These are phyloP conservation scores for Orbilia brochopaga DNA, from an alignment of 2,329 filamentous ascomycete genomes.

Conservation along the genomic window DNA sequence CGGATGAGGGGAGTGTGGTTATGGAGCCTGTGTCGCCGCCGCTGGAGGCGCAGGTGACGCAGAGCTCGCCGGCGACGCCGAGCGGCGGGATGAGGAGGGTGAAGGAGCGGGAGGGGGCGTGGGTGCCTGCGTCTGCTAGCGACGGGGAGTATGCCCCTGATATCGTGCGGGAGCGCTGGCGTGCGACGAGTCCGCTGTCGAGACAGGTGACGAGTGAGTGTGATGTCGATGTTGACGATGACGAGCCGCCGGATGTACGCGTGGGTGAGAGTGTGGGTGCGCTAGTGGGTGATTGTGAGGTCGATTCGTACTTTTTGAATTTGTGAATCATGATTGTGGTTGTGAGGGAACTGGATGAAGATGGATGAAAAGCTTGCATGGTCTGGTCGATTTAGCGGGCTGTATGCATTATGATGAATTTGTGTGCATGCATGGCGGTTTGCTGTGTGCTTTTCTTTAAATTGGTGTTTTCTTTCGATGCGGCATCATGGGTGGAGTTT, in stretches of 20 bases:
- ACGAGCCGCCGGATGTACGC: constrained; percentile 29
- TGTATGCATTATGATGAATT: no score
- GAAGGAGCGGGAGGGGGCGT: constrained; percentile 43
- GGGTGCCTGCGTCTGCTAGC: constrained; percentile 25
- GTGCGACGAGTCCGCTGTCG: constrained; percentile 40
- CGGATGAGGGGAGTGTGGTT: not conserved
- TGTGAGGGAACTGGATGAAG: no score
- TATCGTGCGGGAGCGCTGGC: constrained; percentile 39
- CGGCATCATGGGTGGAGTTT: not conserved
- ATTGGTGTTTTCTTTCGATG: constrained; percentile 7
- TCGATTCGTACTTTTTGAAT: constrained; percentile 38
- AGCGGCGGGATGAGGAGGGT: constrained; percentile 32
- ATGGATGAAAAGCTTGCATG: constrained; percentile 8
- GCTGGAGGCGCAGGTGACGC: constrained; percentile 31
- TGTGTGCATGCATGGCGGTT: constrained; percentile 17
- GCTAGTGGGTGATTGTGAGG: no score
- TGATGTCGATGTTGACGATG: constrained; percentile 36
- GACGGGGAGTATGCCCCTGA: constrained; percentile 42
- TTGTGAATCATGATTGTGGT: constrained; percentile 12
- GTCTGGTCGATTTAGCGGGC: constrained; percentile 39
- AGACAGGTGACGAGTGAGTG: constrained; percentile 30
- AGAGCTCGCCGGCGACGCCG: constrained; percentile 52
- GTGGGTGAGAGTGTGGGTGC: no score
- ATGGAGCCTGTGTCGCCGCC: constrained; percentile 15
- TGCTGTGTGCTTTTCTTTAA: constrained; percentile 14